phyloP scores from a whole-genome alignment of 495 filamentous ascomycete species.

The Aspergillus bridgeri region DNA sequence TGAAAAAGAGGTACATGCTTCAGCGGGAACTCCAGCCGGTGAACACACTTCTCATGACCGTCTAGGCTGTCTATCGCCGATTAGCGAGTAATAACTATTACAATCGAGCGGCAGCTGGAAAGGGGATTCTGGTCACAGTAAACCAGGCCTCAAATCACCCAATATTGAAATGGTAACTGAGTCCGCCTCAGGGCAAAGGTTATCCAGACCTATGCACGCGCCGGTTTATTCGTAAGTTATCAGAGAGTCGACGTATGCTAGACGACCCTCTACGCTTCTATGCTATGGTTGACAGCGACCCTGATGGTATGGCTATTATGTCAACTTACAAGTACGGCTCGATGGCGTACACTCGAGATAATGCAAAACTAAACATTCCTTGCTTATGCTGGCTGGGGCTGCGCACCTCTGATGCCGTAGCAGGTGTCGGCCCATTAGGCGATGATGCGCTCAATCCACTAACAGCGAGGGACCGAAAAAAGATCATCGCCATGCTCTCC shows the following conservation, averaged over 20 bases:
- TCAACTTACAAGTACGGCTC: conserved; percentile 89
- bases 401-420: conserved; percentile 54
- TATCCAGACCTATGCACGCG: conserved; percentile 86
- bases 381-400: conserved; percentile 73
- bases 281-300: conserved; percentile 79
- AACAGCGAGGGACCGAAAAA: conserved; percentile 62
- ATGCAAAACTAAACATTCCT: conserved; percentile 52
- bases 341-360: conserved; percentile 66
- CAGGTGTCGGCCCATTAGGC: conserved; percentile 15
- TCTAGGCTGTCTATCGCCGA: conserved; percentile 75
- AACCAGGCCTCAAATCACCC: conserved; percentile 9
- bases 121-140: conserved; percentile 69
- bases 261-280: conserved; percentile 48
- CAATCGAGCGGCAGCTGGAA: conserved; percentile 42
- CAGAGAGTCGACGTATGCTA: conserved; percentile 23
- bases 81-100: conserved; percentile 56
- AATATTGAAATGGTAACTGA: background rate
- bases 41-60: background rate
- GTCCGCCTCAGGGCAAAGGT: conserved; percentile 69
- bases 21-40: background rate
- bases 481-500: conserved; percentile 62
- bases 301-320: conserved; percentile 81
- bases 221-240: conserved; percentile 51
- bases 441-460: conserved; percentile 51
- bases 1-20: conserved; percentile 75